Percentiles rank a stretch among this genome's conserved stretches.
phyloP scores from a whole-genome alignment of 768 basidiomycete species.

The Naematelia aurantialba region DNA sequence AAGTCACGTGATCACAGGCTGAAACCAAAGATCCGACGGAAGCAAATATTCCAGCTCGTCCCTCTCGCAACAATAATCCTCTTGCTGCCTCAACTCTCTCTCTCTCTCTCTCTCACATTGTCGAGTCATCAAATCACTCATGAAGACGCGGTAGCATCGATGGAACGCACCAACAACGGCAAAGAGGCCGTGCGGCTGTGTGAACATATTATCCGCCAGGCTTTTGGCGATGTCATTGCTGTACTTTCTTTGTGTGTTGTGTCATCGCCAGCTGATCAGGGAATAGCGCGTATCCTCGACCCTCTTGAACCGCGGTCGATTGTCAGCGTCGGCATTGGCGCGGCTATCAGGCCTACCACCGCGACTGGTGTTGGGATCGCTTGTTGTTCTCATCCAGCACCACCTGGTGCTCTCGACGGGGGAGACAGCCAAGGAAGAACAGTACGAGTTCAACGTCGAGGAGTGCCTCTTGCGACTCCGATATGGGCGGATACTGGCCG shows the following conservation, averaged over 20 bases:
- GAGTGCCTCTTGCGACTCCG: conserved; percentile 77
- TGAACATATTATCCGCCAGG: conserved; percentile 44
- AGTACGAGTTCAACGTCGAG: conserved; percentile 71
- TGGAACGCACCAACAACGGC: conserved; percentile 18
- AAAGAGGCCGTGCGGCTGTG: conserved; percentile 49
- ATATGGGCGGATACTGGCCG: conserved; percentile 76
- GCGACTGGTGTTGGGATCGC: conserved; percentile 63
- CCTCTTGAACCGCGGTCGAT: conserved; percentile 75
- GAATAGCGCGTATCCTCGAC: conserved; percentile 67
- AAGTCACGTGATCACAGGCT: background rate
- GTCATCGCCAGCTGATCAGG: background rate
- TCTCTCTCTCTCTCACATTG: background rate
- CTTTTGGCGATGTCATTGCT: conserved; percentile 45
- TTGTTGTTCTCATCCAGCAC: conserved; percentile 82
- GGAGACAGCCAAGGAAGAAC: conserved; percentile 49
- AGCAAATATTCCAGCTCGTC: conserved; percentile 4
- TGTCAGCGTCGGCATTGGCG: conserved; percentile 66
- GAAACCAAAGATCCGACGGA: conserved; percentile 1
- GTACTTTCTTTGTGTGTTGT: conserved; percentile 15
- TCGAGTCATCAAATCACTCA: background rate
- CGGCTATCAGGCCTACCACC: conserved; percentile 67
- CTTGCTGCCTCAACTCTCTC: background rate
- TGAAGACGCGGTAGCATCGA: background rate
- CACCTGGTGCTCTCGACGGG: conserved; percentile 78
- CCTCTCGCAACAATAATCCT: background rate